A percentile compares a stretch with the other conserved stretches of the same genome.
Conservation (phyloP, 805 yeast species). For the Yueomyces sp. region DNA sequence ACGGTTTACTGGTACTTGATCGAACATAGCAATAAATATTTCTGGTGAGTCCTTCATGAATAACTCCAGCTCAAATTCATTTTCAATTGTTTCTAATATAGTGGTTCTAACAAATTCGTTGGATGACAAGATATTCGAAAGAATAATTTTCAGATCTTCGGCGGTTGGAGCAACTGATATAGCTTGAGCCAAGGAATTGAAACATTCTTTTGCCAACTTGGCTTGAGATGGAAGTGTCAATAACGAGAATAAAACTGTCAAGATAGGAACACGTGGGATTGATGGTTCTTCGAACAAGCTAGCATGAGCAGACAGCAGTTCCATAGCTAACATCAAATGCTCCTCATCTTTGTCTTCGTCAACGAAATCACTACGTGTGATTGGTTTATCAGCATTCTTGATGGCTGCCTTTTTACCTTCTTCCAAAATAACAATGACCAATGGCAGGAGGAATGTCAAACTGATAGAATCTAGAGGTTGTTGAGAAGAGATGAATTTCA, state of each 20-base stretch:
- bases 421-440: slow-evolving; percentile 53
- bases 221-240: slow-evolving; percentile 67
- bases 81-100: slow-evolving; percentile 71
- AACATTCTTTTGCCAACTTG: slow-evolving; percentile 71
- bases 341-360: slow-evolving; percentile 87
- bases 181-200: slow-evolving; percentile 63
- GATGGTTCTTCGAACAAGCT: slow-evolving; percentile 52
- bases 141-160: slow-evolving; percentile 44
- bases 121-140: slow-evolving; percentile 44
- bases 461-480: slow-evolving; percentile 54
- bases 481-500: slow-evolving; percentile 64
- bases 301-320: slow-evolving; percentile 55
- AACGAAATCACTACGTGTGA: slow-evolving; percentile 49
- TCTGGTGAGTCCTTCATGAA: slow-evolving; percentile 43
- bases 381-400: slow-evolving; percentile 37
- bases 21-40: slow-evolving; percentile 67
- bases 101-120: slow-evolving; percentile 65
- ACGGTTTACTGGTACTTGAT: slow-evolving; percentile 47
- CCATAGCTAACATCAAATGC: slow-evolving; percentile 63
- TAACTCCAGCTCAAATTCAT: slow-evolving; percentile 47
- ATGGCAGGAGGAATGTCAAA: slow-evolving; percentile 62
- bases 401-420: slow-evolving; percentile 47
- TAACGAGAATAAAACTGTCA: slow-evolving; percentile 49
- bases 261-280: slow-evolving; percentile 56
- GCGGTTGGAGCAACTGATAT: slow-evolving; percentile 48